A percentile compares a stretch with the other conserved stretches of the same genome.
Evolutionary conservation across 768 basidiomycete species (phyloP).

Genomic region (Lyophyllum atratum): DNA sequence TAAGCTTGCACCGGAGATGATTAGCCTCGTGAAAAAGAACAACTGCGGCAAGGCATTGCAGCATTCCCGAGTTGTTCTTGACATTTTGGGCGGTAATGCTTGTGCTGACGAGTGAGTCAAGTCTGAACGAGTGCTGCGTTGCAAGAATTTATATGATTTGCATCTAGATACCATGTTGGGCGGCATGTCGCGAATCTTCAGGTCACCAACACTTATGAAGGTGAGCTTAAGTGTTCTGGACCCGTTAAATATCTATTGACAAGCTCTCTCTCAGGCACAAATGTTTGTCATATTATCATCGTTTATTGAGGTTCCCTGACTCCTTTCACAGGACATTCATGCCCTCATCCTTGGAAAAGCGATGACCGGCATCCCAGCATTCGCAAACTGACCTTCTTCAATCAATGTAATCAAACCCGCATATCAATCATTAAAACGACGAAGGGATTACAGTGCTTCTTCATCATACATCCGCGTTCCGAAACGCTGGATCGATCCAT

Average conservation of each 20-base stretch:
- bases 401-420: background rate
- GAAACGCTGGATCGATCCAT: slow-evolving; percentile 69
- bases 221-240: slow-evolving; percentile 33
- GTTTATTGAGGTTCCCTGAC: slow-evolving; percentile 11
- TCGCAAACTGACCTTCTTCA: slow-evolving; percentile 49
- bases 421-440: background rate
- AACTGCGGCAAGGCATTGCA: slow-evolving; percentile 93
- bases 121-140: background rate
- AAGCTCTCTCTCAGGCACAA: slow-evolving; percentile 45
- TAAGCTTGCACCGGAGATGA: slow-evolving; percentile 83
- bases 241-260: background rate
- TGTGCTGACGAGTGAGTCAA: slow-evolving; percentile 78
- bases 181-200: slow-evolving; percentile 93
- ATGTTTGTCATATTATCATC: slow-evolving; percentile 40
- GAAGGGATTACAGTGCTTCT: background rate
- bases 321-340: slow-evolving; percentile 70
- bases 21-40: slow-evolving; percentile 93
- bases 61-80: slow-evolving; percentile 79
- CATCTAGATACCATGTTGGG: slow-evolving; percentile 88
- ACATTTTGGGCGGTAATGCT: slow-evolving; percentile 94
- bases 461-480: slow-evolving; percentile 67
- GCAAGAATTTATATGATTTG: background rate
- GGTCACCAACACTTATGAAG: slow-evolving; percentile 96
- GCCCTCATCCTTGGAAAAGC: slow-evolving; percentile 93
- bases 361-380: slow-evolving; percentile 87